phyloP scores from a whole-genome alignment of 1,284 basidiomycete species.

The Rhodotorula sp. region DNA sequence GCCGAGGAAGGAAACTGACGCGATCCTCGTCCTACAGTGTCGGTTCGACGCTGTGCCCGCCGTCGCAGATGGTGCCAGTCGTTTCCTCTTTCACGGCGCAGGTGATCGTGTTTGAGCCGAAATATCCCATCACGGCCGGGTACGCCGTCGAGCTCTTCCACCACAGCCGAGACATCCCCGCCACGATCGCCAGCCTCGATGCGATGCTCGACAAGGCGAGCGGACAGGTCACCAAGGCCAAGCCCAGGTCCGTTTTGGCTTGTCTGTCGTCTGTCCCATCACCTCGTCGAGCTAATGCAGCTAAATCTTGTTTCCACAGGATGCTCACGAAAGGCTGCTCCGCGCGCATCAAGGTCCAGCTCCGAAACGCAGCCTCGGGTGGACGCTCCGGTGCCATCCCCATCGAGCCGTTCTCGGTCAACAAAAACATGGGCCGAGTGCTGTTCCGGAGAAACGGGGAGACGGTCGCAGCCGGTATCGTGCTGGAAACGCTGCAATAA shows the following conservation, averaged over 20 bases:
- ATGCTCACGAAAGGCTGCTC: slow-evolving; percentile 79
- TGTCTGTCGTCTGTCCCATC: neutral
- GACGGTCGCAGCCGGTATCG: slow-evolving; percentile 63
- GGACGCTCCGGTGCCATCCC: slow-evolving; percentile 61
- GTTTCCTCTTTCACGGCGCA: slow-evolving; percentile 75
- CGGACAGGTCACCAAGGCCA: slow-evolving; percentile 70
- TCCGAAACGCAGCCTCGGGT: slow-evolving; percentile 56
- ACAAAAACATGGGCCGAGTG: slow-evolving; percentile 95
- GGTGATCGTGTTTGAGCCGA: slow-evolving; percentile 90
- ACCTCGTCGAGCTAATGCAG: no score
- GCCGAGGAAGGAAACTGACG: neutral
- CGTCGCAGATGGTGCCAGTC: slow-evolving; percentile 66
- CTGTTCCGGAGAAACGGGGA: slow-evolving; percentile 84
- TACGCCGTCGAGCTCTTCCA: slow-evolving; percentile 90
- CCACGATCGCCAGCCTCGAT: slow-evolving; percentile 75
- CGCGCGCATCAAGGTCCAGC: slow-evolving; percentile 77
- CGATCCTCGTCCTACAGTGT: slow-evolving; percentile 54
- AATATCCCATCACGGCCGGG: slow-evolving; percentile 83
- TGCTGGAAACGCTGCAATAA: slow-evolving; percentile 23
- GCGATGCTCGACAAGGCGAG: slow-evolving; percentile 73
- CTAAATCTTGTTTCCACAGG: slow-evolving; percentile 50
- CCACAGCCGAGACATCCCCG: slow-evolving; percentile 88
- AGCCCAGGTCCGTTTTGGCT: slow-evolving; percentile 64
- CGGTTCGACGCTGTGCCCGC: slow-evolving; percentile 83
- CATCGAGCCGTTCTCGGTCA: slow-evolving; percentile 78